Evolutionary conservation across 768 basidiomycete genomes (phyloP).

Genomic region (Hygrophoropsis aurantiaca): DNA sequence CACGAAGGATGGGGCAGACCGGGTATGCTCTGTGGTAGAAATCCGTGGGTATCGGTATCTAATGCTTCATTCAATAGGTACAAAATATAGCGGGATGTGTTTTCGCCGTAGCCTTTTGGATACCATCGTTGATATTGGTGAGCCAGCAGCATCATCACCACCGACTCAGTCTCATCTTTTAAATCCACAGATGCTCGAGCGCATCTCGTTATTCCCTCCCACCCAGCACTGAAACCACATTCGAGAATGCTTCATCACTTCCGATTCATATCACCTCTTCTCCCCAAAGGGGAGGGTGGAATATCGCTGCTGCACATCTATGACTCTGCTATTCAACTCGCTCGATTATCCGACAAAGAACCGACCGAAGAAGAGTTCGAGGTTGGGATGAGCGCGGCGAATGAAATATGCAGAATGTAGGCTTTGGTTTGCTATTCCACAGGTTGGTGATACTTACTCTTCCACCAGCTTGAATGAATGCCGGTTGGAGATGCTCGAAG

Average conservation of each 20-base stretch:
- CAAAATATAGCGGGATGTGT: slow-evolving; percentile 55
- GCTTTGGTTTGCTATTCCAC: slow-evolving; percentile 15
- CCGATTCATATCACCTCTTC: slow-evolving; percentile 68
- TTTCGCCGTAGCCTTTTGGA: slow-evolving; percentile 72
- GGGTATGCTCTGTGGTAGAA: slow-evolving; percentile 37
- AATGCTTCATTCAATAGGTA: too few relatives aligned
- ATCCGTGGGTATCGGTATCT: too few relatives aligned
- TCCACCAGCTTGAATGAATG: slow-evolving; percentile 57
- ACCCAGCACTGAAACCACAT: slow-evolving; percentile 69
- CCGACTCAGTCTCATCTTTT: slow-evolving; percentile 6
- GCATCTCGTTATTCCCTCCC: slow-evolving; percentile 69
- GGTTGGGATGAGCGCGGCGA: slow-evolving; percentile 59
- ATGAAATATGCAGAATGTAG: slow-evolving; percentile 62
- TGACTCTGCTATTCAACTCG: slow-evolving; percentile 74
- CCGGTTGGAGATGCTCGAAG: slow-evolving; percentile 60
- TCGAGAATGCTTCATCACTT: slow-evolving; percentile 79
- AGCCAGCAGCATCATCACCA: slow-evolving; percentile 19
- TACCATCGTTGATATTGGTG: slow-evolving; percentile 70
- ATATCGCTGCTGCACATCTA: slow-evolving; percentile 72
- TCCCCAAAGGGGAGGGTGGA: slow-evolving; percentile 60
- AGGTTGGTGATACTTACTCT: slow-evolving; percentile 1
- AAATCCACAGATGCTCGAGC: slow-evolving; percentile 57
- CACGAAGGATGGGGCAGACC: slow-evolving; percentile 79
- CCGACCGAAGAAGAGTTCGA: slow-evolving; percentile 69
- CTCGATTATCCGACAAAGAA: slow-evolving; percentile 57